Conservation (phyloP, 805 yeast species). For the Candida montana region DNA sequence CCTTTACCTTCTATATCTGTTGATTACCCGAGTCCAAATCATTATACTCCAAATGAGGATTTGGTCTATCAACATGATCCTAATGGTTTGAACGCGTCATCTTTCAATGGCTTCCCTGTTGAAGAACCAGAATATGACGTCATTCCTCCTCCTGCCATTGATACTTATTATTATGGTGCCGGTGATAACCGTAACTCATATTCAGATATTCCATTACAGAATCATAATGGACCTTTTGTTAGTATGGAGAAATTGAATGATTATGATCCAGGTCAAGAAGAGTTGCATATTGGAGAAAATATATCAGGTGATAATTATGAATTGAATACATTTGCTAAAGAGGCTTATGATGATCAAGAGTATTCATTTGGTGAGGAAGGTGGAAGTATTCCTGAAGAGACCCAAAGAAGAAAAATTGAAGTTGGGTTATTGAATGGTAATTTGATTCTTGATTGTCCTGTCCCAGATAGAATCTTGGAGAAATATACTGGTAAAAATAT, state of each 20-base stretch:
- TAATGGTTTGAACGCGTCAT: conserved; percentile 1
- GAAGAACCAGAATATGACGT: conserved; percentile 1
- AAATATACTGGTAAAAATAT: conserved; percentile 41
- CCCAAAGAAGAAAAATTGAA: conserved; percentile 34
- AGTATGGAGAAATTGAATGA: conserved; percentile 5
- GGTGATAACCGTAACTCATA: conserved; percentile 2
- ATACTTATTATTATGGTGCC: conserved; percentile 10
- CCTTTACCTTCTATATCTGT: conserved; percentile 14
- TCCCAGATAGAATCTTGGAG: conserved; percentile 58
- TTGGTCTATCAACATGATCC: conserved; percentile 4
- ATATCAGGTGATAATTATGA: conserved; percentile 25
- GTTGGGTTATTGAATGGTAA: conserved; percentile 53
- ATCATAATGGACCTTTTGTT: conserved; percentile 12
- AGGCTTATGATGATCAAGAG: conserved; percentile 12
- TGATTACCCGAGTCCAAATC: conserved; percentile 2
- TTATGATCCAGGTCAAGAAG: conserved; percentile 27
- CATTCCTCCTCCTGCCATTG: conserved; percentile 2
- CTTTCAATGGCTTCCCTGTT: conserved; percentile 15
- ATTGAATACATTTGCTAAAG: conserved; percentile 21
- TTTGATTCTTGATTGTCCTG: conserved; percentile 84
- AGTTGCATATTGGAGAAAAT: conserved; percentile 28
- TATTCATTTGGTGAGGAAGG: conserved; percentile 33
- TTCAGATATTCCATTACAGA: conserved; percentile 1
- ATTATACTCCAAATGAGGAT: conserved; percentile 1
- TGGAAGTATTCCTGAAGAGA: conserved; percentile 31